phyloP scores from a whole-genome alignment of 1,284 basidiomycete species.

The Malassezia caprae region DNA sequence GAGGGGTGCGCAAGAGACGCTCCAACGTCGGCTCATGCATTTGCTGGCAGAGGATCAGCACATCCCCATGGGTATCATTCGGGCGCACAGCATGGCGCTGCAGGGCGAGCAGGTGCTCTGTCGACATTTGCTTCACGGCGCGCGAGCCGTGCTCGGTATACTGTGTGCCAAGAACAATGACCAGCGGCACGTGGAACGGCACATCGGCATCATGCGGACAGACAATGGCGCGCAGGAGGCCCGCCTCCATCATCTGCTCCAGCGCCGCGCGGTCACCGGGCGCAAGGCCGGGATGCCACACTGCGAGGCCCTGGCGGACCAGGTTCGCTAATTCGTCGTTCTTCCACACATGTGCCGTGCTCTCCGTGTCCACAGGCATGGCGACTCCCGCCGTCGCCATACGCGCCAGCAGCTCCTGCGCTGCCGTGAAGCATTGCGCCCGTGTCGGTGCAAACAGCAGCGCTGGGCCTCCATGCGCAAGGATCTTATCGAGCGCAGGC shows the following conservation, averaged over 20 bases:
- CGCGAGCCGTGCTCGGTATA: slow-evolving; percentile 61
- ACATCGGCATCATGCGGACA: slow-evolving; percentile 79
- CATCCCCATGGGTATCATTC: slow-evolving; percentile 43
- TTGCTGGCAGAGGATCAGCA: slow-evolving; percentile 79
- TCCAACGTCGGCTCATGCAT: slow-evolving; percentile 65
- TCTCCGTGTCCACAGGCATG: slow-evolving; percentile 56
- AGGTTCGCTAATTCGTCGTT: slow-evolving; percentile 64
- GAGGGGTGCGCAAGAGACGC: slow-evolving; percentile 71
- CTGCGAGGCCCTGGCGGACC: slow-evolving; percentile 76
- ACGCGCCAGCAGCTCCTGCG: slow-evolving; percentile 75
- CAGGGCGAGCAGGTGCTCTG: slow-evolving; percentile 78
- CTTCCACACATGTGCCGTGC: slow-evolving; percentile 57
- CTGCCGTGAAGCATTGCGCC: slow-evolving; percentile 65
- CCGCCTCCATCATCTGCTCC: slow-evolving; percentile 71
- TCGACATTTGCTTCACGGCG: slow-evolving; percentile 58
- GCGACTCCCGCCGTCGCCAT: slow-evolving; percentile 69
- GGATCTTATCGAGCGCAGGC: slow-evolving; percentile 60
- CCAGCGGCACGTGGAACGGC: slow-evolving; percentile 66
- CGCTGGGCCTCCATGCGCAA: slow-evolving; percentile 54
- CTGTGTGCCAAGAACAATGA: slow-evolving; percentile 87
- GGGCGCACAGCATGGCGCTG: slow-evolving; percentile 71
- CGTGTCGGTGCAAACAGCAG: slow-evolving; percentile 86
- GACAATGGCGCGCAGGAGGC: slow-evolving; percentile 70
- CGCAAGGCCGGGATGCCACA: slow-evolving; percentile 67
- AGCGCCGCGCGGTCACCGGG: slow-evolving; percentile 65